Percentiles rank a stretch among this genome's conserved stretches.
Conservation (phyloP, 257 asterid genomes). For the Eucommia ulmoides region DNA sequence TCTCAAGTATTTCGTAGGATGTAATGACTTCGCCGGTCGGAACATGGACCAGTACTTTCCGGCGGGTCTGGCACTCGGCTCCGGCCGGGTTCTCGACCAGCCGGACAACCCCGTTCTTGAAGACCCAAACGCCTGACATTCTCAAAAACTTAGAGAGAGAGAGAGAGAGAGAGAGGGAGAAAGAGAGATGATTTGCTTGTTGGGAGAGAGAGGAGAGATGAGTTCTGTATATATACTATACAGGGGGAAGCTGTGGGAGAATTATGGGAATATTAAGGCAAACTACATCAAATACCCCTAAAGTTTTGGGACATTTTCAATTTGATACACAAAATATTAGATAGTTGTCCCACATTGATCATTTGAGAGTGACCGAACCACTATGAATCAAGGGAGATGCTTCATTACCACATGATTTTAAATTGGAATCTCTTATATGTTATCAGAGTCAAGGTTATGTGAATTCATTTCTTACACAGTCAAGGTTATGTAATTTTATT, state of each 20-base stretch:
- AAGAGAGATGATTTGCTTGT: not conserved
- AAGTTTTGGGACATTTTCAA: no score
- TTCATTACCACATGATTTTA: no score
- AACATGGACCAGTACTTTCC: constrained; percentile 18
- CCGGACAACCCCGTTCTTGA: constrained; percentile 71
- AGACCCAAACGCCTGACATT: constrained; percentile 96
- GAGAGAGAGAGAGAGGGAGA: not conserved
- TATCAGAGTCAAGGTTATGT: no score
- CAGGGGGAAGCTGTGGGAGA: not conserved
- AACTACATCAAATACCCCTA: no score
- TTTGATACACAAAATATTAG: no score
- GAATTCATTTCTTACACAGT: no score
- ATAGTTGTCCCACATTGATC: no score
- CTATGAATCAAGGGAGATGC: no score
- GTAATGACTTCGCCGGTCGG: constrained; percentile 35
- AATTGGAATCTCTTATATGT: no score
- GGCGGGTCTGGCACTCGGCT: constrained; percentile 10
- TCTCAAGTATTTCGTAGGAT: constrained; percentile 44
- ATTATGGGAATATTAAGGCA: no score
- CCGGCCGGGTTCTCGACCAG: constrained; percentile 56
- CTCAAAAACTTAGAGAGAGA: not conserved
- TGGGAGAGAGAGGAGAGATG: not conserved
- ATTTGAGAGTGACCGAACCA: no score
- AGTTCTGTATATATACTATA: not conserved
- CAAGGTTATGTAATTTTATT: no score